These are phyloP conservation scores for Fistulifera pelliculosa DNA, from an alignment of 108 stramenopile genomes.

Conservation along the genomic window DNA sequence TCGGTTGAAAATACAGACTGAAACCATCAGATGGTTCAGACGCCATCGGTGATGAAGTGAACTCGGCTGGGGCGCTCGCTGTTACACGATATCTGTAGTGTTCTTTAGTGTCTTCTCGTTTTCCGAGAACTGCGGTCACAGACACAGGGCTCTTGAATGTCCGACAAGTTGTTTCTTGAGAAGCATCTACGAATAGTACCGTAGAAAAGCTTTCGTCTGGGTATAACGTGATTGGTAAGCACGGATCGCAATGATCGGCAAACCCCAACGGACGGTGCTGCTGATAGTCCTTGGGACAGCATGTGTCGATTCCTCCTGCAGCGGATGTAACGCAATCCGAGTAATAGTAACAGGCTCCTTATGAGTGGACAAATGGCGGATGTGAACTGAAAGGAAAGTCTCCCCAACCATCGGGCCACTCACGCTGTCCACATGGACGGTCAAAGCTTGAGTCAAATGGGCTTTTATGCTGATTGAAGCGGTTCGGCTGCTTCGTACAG, in stretches of 20 bases:
- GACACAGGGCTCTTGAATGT: constrained; percentile 59
- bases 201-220: constrained; percentile 63
- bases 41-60: constrained; percentile 62
- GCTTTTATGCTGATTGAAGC: constrained; percentile 12
- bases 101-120: background rate
- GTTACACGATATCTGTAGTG: constrained; percentile 26
- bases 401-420: constrained; percentile 30
- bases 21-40: constrained; percentile 76
- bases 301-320: constrained; percentile 29
- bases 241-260: constrained; percentile 45
- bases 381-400: constrained; percentile 61
- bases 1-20: constrained; percentile 48
- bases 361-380: constrained; percentile 64
- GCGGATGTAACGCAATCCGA: constrained; percentile 77
- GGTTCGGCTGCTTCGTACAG: constrained; percentile 6
- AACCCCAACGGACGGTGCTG: constrained; percentile 68
- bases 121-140: constrained; percentile 55
- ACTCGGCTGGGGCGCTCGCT: constrained; percentile 55
- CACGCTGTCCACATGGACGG: constrained; percentile 25
- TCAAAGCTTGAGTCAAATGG: constrained; percentile 31
- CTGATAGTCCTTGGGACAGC: constrained; percentile 31
- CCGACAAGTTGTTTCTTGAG: constrained; percentile 55
- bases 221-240: constrained; percentile 50
- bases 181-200: constrained; percentile 56
- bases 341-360: constrained; percentile 53